Percentiles rank a stretch among this genome's conserved stretches.
Conservation (phyloP, 148 eudicot species). For the Rhododendron mucronatum region DNA sequence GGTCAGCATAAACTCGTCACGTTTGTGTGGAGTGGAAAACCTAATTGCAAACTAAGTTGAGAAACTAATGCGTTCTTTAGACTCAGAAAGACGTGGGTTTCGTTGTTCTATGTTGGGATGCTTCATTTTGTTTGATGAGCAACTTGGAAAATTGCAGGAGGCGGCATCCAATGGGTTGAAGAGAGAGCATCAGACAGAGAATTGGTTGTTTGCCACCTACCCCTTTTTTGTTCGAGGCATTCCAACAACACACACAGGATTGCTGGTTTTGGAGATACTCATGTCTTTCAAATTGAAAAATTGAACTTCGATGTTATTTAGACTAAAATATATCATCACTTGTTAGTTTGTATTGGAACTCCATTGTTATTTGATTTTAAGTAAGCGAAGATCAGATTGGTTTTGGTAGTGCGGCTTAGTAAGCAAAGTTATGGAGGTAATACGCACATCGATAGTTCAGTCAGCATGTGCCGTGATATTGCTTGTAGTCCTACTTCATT, state of each 20-base stretch:
- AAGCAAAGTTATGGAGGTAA: slow-evolving; percentile 3
- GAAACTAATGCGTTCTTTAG: background rate
- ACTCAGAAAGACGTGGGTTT: background rate
- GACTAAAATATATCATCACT: background rate
- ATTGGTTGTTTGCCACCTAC: slow-evolving; percentile 21
- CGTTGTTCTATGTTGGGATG: background rate
- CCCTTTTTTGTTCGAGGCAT: slow-evolving; percentile 33
- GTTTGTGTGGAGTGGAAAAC: background rate
- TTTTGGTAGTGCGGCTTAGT: background rate
- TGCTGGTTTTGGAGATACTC: slow-evolving; percentile 27
- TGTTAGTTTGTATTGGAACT: slow-evolving; percentile 4
- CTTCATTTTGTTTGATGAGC: background rate
- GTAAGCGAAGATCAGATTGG: background rate
- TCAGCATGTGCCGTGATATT: background rate
- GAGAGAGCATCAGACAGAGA: slow-evolving; percentile 14
- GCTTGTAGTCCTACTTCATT: background rate
- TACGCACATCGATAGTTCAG: background rate
- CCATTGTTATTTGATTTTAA: slow-evolving; percentile 4
- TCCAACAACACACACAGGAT: slow-evolving; percentile 16
- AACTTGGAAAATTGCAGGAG: slow-evolving; percentile 50
- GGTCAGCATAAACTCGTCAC: background rate
- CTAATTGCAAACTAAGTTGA: background rate
- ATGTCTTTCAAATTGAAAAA: background rate
- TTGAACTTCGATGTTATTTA: background rate
- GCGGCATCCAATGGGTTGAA: slow-evolving; percentile 62